These are phyloP conservation scores for Wallacemonas sp. DNA, from an alignment of 208 protist species.

Conservation along the genomic window DNA sequence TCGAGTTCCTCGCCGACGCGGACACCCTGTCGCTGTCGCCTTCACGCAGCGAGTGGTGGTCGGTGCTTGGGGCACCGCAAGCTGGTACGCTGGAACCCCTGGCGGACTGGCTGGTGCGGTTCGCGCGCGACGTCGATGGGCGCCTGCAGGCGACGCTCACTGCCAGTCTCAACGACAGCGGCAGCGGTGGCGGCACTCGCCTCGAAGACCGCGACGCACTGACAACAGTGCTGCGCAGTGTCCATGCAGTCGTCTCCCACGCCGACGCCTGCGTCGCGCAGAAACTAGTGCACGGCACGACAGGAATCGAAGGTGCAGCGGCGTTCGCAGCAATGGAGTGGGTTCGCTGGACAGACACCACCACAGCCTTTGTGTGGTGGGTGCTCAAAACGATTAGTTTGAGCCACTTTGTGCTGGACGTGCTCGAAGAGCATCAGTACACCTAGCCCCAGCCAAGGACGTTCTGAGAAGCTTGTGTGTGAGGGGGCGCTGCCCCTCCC, in stretches of 20 bases:
- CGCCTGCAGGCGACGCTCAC: neutral
- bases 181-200: neutral
- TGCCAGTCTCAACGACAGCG: no score
- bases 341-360: neutral
- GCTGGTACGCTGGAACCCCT: neutral
- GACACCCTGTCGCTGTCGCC: no score
- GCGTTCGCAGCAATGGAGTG: neutral
- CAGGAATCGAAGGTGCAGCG: neutral
- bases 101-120: neutral
- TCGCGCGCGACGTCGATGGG: neutral
- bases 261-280: neutral
- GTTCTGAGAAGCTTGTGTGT: neutral
- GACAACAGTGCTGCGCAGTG: neutral
- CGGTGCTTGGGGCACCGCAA: neutral
- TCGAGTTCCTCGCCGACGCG: no score
- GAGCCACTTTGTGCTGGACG: neutral
- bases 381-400: neutral
- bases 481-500: no score
- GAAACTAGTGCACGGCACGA: neutral
- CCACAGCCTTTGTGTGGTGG: neutral
- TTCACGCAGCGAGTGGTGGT: neutral
- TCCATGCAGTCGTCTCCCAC: neutral
- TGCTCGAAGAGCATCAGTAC: neutral
- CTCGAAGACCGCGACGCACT: neutral
- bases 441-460: no score